Percentiles rank a stretch among this genome's conserved stretches.
These are phyloP conservation scores for Porcisia deanei DNA, from an alignment of 208 protist species.

Conservation along the genomic window DNA sequence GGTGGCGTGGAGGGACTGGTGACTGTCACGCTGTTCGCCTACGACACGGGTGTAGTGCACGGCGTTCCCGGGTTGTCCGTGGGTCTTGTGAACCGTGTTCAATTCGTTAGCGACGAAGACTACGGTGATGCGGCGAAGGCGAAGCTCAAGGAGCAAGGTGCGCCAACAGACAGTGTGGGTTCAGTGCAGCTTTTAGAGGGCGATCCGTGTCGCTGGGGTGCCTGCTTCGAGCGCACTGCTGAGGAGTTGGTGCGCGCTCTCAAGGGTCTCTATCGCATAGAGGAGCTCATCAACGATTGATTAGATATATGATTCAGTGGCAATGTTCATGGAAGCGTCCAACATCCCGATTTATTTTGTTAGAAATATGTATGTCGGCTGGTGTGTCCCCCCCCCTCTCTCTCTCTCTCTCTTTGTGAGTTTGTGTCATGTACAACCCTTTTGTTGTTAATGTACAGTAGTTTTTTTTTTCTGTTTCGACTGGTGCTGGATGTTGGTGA, in stretches of 20 bases:
- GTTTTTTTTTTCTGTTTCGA: background rate
- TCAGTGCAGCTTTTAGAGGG: conserved; percentile 83
- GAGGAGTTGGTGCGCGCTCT: conserved; percentile 54
- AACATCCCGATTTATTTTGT: too few relatives aligned
- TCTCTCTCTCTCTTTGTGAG: accelerated
- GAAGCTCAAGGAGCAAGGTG: conserved; percentile 1
- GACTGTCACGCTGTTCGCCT: conserved; percentile 76
- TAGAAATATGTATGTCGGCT: background rate
- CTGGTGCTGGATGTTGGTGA: too few relatives aligned
- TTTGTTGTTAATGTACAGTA: background rate
- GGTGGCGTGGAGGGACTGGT: conserved; percentile 53
- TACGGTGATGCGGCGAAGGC: conserved; percentile 10
- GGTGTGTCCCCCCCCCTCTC: too few relatives aligned
- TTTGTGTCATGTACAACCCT: background rate
- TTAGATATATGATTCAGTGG: conserved; percentile 4
- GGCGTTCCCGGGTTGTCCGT: conserved; percentile 74
- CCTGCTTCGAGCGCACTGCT: conserved; percentile 48
- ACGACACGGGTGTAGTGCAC: conserved; percentile 78
- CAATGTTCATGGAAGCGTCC: background rate
- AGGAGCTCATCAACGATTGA: conserved; percentile 39
- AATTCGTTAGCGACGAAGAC: conserved; percentile 21
- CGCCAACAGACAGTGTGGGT: conserved; percentile 29
- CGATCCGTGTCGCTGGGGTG: conserved; percentile 75
- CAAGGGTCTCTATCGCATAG: conserved; percentile 54
- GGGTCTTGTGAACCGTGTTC: conserved; percentile 79